Evolutionary conservation across 495 filamentous ascomycete genomes (phyloP).

Genomic region (Hamigera avellanea): DNA sequence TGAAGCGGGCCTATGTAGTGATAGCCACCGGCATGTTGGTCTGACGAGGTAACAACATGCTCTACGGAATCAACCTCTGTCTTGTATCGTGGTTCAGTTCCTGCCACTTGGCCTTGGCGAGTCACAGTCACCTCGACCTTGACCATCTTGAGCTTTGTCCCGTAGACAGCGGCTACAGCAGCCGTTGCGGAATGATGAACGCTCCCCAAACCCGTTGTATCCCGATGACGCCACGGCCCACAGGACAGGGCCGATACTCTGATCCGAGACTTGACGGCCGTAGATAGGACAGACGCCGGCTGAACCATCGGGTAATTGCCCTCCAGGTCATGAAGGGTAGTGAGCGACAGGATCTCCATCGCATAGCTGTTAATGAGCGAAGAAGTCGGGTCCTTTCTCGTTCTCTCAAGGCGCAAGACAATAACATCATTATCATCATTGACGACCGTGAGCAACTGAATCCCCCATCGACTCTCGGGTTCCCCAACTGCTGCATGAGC

Average conservation of each 20-base stretch:
- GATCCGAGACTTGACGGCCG: constrained; percentile 12
- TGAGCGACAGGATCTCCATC: constrained; percentile 15
- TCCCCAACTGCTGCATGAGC: constrained; percentile 2
- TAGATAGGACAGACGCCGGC: constrained; percentile 18
- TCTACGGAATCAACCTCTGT: constrained; percentile 5
- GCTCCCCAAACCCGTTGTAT: not conserved
- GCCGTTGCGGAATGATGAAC: not conserved
- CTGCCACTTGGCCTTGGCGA: not conserved
- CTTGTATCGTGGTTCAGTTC: constrained; percentile 3
- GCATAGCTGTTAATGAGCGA: constrained; percentile 6
- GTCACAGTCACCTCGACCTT: constrained; percentile 13
- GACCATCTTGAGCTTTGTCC: constrained; percentile 18
- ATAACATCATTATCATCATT: constrained; percentile 34
- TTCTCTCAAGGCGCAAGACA: constrained; percentile 14
- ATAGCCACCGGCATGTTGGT: constrained; percentile 2
- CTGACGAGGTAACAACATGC: constrained; percentile 5
- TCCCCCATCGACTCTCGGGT: constrained; percentile 29
- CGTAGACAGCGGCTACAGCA: constrained; percentile 16
- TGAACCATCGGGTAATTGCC: constrained; percentile 7
- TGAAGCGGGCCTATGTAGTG: constrained; percentile 23
- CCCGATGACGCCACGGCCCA: constrained; percentile 25
- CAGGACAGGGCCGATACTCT: constrained; percentile 17
- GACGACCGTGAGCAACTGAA: constrained; percentile 21
- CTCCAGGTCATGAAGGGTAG: constrained; percentile 6
- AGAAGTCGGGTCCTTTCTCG: not conserved